Percentiles rank a stretch among this genome's conserved stretches.
These are phyloP conservation scores for Diaporthe vexans DNA, from an alignment of 2,329 filamentous ascomycete genomes.

Conservation along the genomic window DNA sequence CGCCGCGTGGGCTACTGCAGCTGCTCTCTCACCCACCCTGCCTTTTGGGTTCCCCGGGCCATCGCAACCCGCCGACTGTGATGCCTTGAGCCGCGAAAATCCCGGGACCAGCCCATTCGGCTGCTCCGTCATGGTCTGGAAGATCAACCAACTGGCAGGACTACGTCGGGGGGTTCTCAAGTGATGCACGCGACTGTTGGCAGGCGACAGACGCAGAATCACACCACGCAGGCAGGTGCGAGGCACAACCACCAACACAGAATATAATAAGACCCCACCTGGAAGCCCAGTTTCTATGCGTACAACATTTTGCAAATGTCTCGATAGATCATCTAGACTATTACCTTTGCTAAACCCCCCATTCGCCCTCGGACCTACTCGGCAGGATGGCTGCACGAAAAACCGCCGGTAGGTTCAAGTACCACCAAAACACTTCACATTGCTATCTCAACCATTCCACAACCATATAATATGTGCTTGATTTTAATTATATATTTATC, in stretches of 20 bases:
- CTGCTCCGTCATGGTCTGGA: background rate
- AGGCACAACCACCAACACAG: background rate
- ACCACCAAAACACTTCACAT: too few relatives aligned
- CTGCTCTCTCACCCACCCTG: background rate
- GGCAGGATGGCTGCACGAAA: too few relatives aligned
- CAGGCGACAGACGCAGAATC: background rate
- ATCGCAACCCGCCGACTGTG: conserved; percentile 7
- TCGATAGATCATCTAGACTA: conserved; percentile 34
- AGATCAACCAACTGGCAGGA: too few relatives aligned
- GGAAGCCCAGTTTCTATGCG: conserved; percentile 36
- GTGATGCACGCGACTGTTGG: conserved; percentile 25
- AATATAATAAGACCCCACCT: conserved; percentile 26
- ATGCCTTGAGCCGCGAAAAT: conserved; percentile 15
- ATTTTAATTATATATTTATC: too few relatives aligned
- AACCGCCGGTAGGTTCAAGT: too few relatives aligned
- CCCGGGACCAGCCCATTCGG: background rate
- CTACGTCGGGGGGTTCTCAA: too few relatives aligned
- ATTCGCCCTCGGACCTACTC: conserved; percentile 31
- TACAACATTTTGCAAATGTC: conserved; percentile 41
- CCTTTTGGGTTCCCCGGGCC: background rate
- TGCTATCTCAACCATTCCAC: too few relatives aligned
- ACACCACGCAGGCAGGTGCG: conserved; percentile 4
- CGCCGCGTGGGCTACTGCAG: conserved; percentile 4
- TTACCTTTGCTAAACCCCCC: conserved; percentile 37
- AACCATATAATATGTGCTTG: too few relatives aligned